Evolutionary conservation across 352 stramenopile genomes (phyloP).

Genomic region (Lagenidium sp.): DNA sequence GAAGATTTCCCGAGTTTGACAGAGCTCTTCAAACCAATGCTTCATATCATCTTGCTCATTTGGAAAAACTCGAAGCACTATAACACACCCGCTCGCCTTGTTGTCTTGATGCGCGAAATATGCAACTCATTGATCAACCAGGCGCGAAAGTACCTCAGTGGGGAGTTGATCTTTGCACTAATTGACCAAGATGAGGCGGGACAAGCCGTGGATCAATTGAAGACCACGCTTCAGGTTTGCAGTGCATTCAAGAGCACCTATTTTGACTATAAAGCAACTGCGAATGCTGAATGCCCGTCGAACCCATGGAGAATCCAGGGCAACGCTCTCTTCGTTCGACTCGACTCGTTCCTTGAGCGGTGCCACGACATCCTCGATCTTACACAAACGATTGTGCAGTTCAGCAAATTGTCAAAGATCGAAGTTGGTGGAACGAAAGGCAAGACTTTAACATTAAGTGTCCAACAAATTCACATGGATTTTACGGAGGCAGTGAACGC

Average conservation of each 20-base stretch:
- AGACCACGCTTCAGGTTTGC: slow-evolving; percentile 91
- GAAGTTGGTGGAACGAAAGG: slow-evolving; percentile 97
- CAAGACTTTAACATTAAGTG: slow-evolving; percentile 89
- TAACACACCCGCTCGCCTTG: slow-evolving; percentile 94
- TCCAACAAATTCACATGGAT: slow-evolving; percentile 94
- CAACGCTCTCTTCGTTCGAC: slow-evolving; percentile 95
- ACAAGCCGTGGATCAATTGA: slow-evolving; percentile 92
- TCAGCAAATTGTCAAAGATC: slow-evolving; percentile 97
- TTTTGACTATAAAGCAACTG: slow-evolving; percentile 96
- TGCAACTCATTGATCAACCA: slow-evolving; percentile 97
- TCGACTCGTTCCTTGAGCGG: slow-evolving; percentile 96
- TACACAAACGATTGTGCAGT: slow-evolving; percentile 97
- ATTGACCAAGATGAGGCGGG: slow-evolving; percentile 96
- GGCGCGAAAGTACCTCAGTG: slow-evolving; percentile 88
- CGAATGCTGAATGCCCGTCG: slow-evolving; percentile 94
- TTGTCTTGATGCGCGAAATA: slow-evolving; percentile 97
- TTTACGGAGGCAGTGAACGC: slow-evolving; percentile 92
- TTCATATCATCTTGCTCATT: slow-evolving; percentile 97
- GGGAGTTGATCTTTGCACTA: slow-evolving; percentile 93
- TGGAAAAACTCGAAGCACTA: slow-evolving; percentile 99
- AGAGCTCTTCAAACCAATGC: slow-evolving; percentile 96
- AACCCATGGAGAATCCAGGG: slow-evolving; percentile 98
- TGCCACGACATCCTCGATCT: slow-evolving; percentile 97
- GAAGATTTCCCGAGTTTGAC: slow-evolving; percentile 91
- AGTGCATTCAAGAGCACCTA: slow-evolving; percentile 97